Evolutionary conservation across 805 yeast genomes (phyloP).

Genomic region (Cyberlindnera mrakii): DNA sequence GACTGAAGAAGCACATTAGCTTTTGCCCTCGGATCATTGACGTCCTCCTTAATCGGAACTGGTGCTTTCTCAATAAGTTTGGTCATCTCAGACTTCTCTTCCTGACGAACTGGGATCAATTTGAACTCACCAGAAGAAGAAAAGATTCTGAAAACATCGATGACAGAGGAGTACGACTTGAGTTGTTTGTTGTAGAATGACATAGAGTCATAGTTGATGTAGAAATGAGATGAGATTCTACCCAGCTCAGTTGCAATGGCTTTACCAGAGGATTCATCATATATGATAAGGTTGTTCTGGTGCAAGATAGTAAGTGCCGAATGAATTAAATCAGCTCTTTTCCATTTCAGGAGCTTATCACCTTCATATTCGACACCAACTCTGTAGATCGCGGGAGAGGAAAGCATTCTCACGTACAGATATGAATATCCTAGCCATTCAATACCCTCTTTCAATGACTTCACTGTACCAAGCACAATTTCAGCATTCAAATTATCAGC

Average conservation of each 20-base stretch:
- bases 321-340: constrained; percentile 64
- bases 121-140: constrained; percentile 81
- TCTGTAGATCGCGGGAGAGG: constrained; percentile 67
- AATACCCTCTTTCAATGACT: constrained; percentile 56
- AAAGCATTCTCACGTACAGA: constrained; percentile 69
- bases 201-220: constrained; percentile 73
- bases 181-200: constrained; percentile 55
- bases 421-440: constrained; percentile 80
- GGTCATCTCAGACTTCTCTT: constrained; percentile 70
- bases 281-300: constrained; percentile 51
- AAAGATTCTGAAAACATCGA: constrained; percentile 74
- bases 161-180: constrained; percentile 56
- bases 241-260: constrained; percentile 69
- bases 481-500: constrained; percentile 85
- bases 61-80: constrained; percentile 73
- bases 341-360: constrained; percentile 42
- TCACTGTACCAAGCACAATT: constrained; percentile 65
- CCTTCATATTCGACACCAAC: constrained; percentile 60
- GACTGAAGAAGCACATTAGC: constrained; percentile 77
- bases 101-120: constrained; percentile 77
- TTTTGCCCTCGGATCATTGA: constrained; percentile 70
- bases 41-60: constrained; percentile 71
- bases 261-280: constrained; percentile 42
- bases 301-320: constrained; percentile 63
- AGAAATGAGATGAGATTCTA: constrained; percentile 77